A percentile compares a stretch with the other conserved stretches of the same genome.
Evolutionary conservation across 2,329 filamentous ascomycete species (phyloP).

Genomic region (Claviceps sp.): DNA sequence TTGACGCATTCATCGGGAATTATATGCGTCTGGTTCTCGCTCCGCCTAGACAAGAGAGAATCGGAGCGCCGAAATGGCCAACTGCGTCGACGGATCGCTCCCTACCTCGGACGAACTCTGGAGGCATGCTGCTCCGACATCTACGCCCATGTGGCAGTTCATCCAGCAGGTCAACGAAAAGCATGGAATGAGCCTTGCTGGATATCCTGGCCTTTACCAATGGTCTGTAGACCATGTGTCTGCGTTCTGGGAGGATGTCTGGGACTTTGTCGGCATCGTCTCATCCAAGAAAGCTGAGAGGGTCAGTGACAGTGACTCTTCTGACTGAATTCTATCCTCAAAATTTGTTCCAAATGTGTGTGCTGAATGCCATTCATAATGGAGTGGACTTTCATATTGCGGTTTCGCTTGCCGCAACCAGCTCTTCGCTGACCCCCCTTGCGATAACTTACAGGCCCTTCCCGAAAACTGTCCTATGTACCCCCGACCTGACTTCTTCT

Average conservation of each 20-base stretch:
- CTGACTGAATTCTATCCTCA: background rate
- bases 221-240: slow-evolving; percentile 73
- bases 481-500: slow-evolving; percentile 76
- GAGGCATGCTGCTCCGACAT: slow-evolving; percentile 52
- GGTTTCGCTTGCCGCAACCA: background rate
- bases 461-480: slow-evolving; percentile 59
- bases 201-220: slow-evolving; percentile 63
- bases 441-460: slow-evolving; percentile 41
- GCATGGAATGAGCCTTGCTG: slow-evolving; percentile 45
- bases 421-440: background rate
- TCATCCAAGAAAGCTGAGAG: slow-evolving; percentile 49
- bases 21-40: too few species aligned
- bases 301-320: slow-evolving; percentile 28
- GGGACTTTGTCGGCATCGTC: slow-evolving; percentile 67
- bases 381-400: background rate
- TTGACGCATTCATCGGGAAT: too few species aligned
- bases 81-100: slow-evolving; percentile 4
- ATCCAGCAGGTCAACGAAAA: slow-evolving; percentile 55
- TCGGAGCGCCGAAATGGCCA: slow-evolving; percentile 6
- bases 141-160: slow-evolving; percentile 61
- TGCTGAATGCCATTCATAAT: background rate
- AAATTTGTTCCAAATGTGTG: background rate
- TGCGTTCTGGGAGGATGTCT: slow-evolving; percentile 73
- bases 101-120: slow-evolving; percentile 42
- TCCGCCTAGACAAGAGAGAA: background rate